phyloP scores from a whole-genome alignment of 177 flowering plant species.

The Vitis hybrid region DNA sequence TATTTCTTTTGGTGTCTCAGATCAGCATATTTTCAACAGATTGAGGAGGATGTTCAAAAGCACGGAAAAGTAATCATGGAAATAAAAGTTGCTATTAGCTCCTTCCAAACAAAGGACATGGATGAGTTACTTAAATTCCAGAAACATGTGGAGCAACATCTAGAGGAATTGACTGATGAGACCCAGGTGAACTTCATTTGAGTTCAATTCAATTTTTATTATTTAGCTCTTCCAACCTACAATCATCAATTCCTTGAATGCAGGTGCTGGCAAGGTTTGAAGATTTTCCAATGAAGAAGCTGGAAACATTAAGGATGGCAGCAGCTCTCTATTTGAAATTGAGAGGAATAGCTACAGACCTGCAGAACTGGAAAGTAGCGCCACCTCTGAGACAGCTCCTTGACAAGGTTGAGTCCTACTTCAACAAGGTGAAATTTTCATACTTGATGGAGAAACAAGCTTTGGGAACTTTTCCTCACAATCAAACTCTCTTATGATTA shows the following conservation, averaged over 20 bases:
- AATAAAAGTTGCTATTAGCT: slow-evolving; percentile 38
- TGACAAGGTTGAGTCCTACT: slow-evolving; percentile 51
- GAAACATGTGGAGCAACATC: slow-evolving; percentile 45
- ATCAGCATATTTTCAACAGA: slow-evolving; percentile 63
- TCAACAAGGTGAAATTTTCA: slow-evolving; percentile 42
- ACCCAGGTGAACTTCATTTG: slow-evolving; percentile 38
- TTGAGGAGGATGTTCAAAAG: slow-evolving; percentile 63
- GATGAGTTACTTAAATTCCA: slow-evolving; percentile 55
- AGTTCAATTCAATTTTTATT: not conserved
- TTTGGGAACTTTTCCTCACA: no score
- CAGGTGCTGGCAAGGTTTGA: slow-evolving; percentile 69
- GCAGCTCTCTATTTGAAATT: slow-evolving; percentile 48
- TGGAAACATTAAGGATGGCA: slow-evolving; percentile 62
- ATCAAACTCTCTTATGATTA: not conserved
- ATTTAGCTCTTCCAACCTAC: not conserved
- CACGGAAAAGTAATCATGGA: slow-evolving; percentile 43
- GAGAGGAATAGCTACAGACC: slow-evolving; percentile 33
- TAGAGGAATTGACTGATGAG: slow-evolving; percentile 61
- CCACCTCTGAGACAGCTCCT: slow-evolving; percentile 43
- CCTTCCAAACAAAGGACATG: slow-evolving; percentile 63
- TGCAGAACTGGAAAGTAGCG: slow-evolving; percentile 48
- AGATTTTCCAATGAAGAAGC: slow-evolving; percentile 59
- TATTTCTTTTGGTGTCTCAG: slow-evolving; percentile 23
- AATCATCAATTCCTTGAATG: not conserved
- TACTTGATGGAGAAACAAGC: no score